Evolutionary conservation across 495 filamentous ascomycete genomes (phyloP), one percentile per base, ranked within the genome.

Genomic region (Penicillium longicatenatum): DNA sequence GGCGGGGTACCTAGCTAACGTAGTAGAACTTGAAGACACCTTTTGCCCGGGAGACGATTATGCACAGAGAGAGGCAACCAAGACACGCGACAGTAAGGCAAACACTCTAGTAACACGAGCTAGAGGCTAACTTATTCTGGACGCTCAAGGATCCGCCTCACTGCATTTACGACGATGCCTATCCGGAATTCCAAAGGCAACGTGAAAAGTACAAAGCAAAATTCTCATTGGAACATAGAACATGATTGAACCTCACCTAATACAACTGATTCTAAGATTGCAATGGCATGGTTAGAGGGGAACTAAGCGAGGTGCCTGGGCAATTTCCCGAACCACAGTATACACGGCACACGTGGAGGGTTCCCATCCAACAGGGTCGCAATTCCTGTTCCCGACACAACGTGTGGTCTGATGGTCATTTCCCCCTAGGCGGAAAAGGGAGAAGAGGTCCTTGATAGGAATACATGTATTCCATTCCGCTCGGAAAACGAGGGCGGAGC

Each of bases 381-480:
- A n/a, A n/a, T n/a, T 37, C 7, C 30, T 24, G 48, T 37, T 21
- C 20, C 39, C 4, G 11, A 21, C 10, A 16, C n/a, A n/a, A n/a
- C 42, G 5, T 41, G 8, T 24, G 33, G 7, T 9, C 50, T 43
- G 14, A n/a, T 39, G 11, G 35, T 29, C 1, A 17, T 29, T 16
- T 53, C 7, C 22, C 21, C n/a, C 53, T 60, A 63, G 53, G 57
- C 60, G 43, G 33, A 45, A 64, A 50, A 11, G 26, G 52, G 55
- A 62, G 21, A 58, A 52, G 50, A 16, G 30, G 47, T 58, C 30
- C 46, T 50, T 26, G 48, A 51, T 51, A 51, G 48, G 48, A 22
- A 51, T 51, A 39, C 39, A 30, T 16, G 37, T n/a, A 31, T 26
- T 4, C 26, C 14, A 17, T 39, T 39, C 37, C 37, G 20, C 24